phyloP scores from a whole-genome alignment of 805 yeast species.

The Candida silvicultrix region DNA sequence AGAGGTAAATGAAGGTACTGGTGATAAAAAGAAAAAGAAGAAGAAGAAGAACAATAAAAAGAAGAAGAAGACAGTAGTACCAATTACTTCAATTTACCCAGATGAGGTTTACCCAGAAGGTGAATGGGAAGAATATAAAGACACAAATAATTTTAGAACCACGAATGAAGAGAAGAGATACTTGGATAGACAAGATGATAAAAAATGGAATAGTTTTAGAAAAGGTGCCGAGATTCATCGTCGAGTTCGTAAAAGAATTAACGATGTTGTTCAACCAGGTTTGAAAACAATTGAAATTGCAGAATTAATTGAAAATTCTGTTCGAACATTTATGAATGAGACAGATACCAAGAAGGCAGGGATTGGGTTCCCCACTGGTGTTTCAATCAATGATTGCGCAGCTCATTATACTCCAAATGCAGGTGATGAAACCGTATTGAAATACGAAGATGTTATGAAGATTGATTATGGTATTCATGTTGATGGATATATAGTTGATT shows the following conservation, averaged over 20 bases:
- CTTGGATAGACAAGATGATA: conserved; percentile 52
- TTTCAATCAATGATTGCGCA: conserved; percentile 88
- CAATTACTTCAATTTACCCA: conserved; percentile 63
- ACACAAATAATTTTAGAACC: conserved; percentile 60
- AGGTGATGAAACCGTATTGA: conserved; percentile 78
- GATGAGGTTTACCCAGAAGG: conserved; percentile 81
- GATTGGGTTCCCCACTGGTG: conserved; percentile 97
- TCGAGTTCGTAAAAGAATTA: conserved; percentile 78
- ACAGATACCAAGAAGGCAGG: conserved; percentile 68
- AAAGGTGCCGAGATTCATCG: conserved; percentile 96
- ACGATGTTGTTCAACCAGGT: conserved; percentile 75
- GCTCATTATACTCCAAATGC: conserved; percentile 98
- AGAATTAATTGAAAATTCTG: conserved; percentile 79
- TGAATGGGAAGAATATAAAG: conserved; percentile 71
- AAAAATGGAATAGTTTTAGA: conserved; percentile 81
- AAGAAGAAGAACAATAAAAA: conserved; percentile 58
- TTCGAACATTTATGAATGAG: conserved; percentile 63
- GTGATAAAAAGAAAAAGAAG: conserved; percentile 33
- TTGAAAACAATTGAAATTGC: conserved; percentile 89
- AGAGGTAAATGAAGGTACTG: conserved; percentile 20
- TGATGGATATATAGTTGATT: conserved; percentile 89
- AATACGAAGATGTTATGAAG: conserved; percentile 90
- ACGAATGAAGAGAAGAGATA: conserved; percentile 86
- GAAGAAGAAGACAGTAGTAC: conserved; percentile 47
- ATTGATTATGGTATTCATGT: conserved; percentile 96